Evolutionary conservation across 2,329 filamentous ascomycete species (phyloP), one percentile per base, ranked within the genome.

Genomic region (Clarireedia paspali): DNA sequence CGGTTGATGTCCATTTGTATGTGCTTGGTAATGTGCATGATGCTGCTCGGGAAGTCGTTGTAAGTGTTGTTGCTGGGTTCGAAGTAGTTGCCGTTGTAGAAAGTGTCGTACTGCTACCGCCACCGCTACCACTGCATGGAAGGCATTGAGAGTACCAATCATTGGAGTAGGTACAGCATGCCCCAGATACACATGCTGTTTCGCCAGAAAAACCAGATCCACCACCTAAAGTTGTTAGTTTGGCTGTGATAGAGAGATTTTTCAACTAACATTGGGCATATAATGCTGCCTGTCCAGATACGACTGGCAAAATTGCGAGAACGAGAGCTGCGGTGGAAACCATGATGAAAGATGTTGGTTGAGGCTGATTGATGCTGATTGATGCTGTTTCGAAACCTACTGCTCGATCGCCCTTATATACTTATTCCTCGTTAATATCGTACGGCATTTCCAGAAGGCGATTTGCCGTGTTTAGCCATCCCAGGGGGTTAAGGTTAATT

Each of bases 1-100:
- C 73, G 5, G 74, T 77, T 10, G 78, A 80, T 36, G 74, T 77
- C 80, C 81, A 84, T 46, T 68, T 67, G 68, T 82, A 83, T 9
- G 70, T 75, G 0, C 80, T 76, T 0, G 81, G 81, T 40, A 84
- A 76, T 30, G 65, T 59, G 69, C 81, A 84, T 23, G 59, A 46
- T 6, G 49, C 60, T 51, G 53, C 42, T 23, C 54, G 26, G 20
- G 38, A 36, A 46, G 44, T 26, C 12, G 30, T 34, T 15, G 51
- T 36, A 5, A 14, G 12, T 49, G 36, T 51, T n/a, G 45, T 50
- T 53, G 15, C n/a, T 34, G 30, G 30, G 9, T 12, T 12, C 2
- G 30, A 34, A 34, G 30, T 34, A 34, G 9, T 34, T 3, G 30
- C 30, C 10, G 10, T 34, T 34, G 30, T 34, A 12, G 10, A 12